Base-by-base conservation (phyloP, 2,329 filamentous ascomycete genomes). In the Nemania sp. region DNA sequence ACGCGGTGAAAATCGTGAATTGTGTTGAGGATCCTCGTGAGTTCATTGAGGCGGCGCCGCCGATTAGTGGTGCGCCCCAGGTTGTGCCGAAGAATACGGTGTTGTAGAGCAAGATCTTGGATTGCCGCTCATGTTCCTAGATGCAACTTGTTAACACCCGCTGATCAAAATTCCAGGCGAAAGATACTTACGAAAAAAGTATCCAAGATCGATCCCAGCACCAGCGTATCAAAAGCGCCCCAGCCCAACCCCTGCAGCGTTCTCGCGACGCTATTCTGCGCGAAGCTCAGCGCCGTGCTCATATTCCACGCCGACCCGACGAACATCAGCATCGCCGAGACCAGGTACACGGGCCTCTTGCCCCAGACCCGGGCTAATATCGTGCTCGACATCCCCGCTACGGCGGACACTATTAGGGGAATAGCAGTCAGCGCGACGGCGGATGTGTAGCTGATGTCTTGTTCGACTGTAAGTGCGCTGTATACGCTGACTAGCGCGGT, bases 201-300 rank as follows among this genome's bases (percentile, higher is more conserved):
- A 59, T 85, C 82, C 41, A 80, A 75, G 43, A 85, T 78, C 2
- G 77, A 79, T 1, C 73, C 75, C 26, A 78, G 67, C 24, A 82
- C 71, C 33, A 84, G 66, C 5, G 75, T 77, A 59, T 85, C 82
- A 54, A 84, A 81, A 9, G 77, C 76, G 5, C 81, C 81, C 78
- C 82, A 83, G n/a, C 78, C 81, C 0, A 84, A 50, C 1, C 80
- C 81, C 62, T 84, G 80, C 28, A 84, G 72, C 15, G 81, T 63
- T 8, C 82, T 74, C 2, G 80, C 77, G 0, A 73, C 74, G 74
- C 83, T 76, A 61, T 77, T 78, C 50, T 77, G 71, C 7, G 67
- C 69, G 49, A 76, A 79, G 57, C 66, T 74, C 42, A 65, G 64
- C 6, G 64, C 62, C 5, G 77, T 72, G 15, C 71, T 70, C 54